phyloP scores from a whole-genome alignment of 106 monocot genomes.

The Cymbidium sinense region DNA sequence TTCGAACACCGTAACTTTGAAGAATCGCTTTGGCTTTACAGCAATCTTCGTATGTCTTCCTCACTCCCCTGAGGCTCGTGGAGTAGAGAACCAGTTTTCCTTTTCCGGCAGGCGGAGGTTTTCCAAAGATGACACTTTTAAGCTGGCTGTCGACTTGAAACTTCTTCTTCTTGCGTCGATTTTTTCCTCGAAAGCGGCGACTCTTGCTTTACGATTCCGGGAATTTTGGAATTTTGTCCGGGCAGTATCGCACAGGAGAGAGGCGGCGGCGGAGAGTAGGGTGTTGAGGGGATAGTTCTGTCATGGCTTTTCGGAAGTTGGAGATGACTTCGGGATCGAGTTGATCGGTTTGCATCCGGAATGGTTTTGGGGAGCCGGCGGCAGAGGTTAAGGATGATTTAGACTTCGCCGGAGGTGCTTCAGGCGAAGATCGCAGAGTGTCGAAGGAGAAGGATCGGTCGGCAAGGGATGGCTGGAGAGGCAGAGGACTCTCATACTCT shows the following conservation, averaged over 20 bases:
- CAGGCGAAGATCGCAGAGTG: not conserved
- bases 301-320: constrained; percentile 31
- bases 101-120: constrained; percentile 28
- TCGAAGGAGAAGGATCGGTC: constrained; percentile 30
- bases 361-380: constrained; percentile 12
- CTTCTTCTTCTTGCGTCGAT: constrained; percentile 42
- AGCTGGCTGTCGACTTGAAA: not conserved
- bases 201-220: constrained; percentile 48
- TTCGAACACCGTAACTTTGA: constrained; percentile 36
- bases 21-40: constrained; percentile 31
- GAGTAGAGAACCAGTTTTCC: constrained; percentile 60
- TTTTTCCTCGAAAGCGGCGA: constrained; percentile 52
- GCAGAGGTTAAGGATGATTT: not conserved
- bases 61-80: constrained; percentile 76
- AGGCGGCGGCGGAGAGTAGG: constrained; percentile 4
- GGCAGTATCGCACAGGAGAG: not conserved
- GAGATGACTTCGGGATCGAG: constrained; percentile 40
- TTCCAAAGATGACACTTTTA: not conserved
- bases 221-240: constrained; percentile 14
- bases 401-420: not conserved
- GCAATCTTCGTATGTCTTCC: constrained; percentile 86
- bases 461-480: not conserved
- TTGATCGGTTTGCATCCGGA: constrained; percentile 27
- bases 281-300: constrained; percentile 23
- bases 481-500: constrained; percentile 10